Conservation (phyloP, 345 rosid species). For the Eucalyptus erythrocorys region DNA sequence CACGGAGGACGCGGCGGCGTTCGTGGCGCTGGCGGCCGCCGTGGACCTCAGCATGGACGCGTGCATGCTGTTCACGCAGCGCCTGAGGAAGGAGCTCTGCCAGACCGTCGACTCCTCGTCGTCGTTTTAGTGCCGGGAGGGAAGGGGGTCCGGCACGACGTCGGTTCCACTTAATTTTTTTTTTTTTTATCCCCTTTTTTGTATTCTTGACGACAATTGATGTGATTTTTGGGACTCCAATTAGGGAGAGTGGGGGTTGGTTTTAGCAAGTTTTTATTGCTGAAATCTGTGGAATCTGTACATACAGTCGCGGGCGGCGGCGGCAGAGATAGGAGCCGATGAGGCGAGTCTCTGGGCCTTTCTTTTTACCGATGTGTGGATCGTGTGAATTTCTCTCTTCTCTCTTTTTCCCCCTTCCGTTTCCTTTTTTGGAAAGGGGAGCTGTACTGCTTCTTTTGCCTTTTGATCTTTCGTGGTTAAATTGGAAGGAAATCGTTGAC, state of each 20-base stretch:
- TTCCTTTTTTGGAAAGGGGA: neutral
- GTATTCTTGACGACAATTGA: neutral
- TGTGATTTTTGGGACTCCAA: neutral
- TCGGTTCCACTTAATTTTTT: neutral
- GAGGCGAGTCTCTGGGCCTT: constrained; percentile 15
- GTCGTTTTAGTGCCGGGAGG: neutral
- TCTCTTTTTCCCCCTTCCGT: neutral
- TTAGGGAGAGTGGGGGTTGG: neutral
- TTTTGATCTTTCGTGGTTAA: neutral
- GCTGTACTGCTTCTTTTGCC: neutral
- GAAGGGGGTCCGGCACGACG: neutral
- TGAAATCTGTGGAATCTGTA: constrained; percentile 5
- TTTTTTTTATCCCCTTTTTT: too few relatives aligned
- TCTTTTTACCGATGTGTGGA: constrained; percentile 27
- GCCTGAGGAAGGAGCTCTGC: constrained; percentile 76
- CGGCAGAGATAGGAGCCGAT: neutral
- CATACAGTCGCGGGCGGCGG: constrained; percentile 1
- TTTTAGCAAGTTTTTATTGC: neutral
- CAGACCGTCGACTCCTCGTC: neutral
- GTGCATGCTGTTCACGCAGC: constrained; percentile 76
- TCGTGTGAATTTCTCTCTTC: neutral
- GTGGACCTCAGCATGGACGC: constrained; percentile 92
- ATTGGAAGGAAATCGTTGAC: neutral
- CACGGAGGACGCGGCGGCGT: constrained; percentile 90
- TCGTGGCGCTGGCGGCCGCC: constrained; percentile 87